Evolutionary conservation across 352 stramenopile genomes (phyloP), one percentile per base, ranked within the genome.

Genomic region (Phytopythium delawarense): DNA sequence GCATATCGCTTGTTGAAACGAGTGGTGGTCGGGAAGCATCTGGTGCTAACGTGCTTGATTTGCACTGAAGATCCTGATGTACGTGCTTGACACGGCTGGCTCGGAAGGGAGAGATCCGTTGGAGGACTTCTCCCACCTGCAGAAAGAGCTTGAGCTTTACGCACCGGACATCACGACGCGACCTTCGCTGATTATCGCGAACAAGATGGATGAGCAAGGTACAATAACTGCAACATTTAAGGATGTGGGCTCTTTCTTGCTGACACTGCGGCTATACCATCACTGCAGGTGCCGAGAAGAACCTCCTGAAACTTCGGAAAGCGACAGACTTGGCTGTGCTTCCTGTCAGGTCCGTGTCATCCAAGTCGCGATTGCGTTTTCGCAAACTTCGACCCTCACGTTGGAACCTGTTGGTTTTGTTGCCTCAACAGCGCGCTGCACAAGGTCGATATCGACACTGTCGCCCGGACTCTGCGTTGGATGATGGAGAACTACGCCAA

Each of bases 201-300:
- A 96, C 77, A 96, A 96, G 63, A 96, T 96, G 84, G 88, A 96
- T 71, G 83, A 86, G 48, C 71, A 74, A 71, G 77, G 78, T 83
- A 72, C 35, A 25, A 11, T 0, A n/a, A 56, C 30, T 46, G 16
- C 39, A 18, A n/a, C 15, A 7, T 18, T 25, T 0, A 16, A 0
- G 7, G 18, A 25, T 2, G 25, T 40, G 8, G 35, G 12, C 8
- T 46, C 16, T 21, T 21, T 46, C 16, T 25, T 11, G 42, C n/a
- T 49, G 4, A 40, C 35, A 52, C 15, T 46, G 35, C 8, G 30
- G 18, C 48, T 34, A 21, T 12, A 34, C 28, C 20, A n/a, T 56
- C 6, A 34, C 34, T 59, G 13, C 20, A 71, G 84, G 84, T 4
- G 84, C 87, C n/a, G 87, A 94, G 70, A 78, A 76, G 54, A 93